Conservation (phyloP, 768 basidiomycete species). For the Suillus cothurnatus region DNA sequence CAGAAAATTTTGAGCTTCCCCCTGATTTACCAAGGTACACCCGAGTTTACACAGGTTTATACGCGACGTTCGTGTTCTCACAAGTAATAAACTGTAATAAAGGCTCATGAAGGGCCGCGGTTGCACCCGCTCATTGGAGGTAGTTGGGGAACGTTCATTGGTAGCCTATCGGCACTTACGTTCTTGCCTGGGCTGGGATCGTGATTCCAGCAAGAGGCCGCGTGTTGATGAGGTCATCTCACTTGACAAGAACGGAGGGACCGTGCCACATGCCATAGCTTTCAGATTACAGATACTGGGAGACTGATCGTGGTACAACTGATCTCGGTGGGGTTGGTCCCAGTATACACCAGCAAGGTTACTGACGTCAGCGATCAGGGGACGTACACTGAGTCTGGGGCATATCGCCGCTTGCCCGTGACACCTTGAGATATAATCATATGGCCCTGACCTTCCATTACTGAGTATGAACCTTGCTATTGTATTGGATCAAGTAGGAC, state of each 20-base stretch:
- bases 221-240: neutral
- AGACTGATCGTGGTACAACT: neutral
- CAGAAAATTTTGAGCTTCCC: neutral
- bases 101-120: neutral
- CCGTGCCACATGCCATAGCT: neutral
- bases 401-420: neutral
- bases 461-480: neutral
- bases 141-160: neutral
- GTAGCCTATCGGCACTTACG: neutral
- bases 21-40: neutral
- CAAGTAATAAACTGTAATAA: conserved; percentile 1
- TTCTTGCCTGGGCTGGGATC: neutral
- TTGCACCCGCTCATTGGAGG: neutral
- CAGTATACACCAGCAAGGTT: neutral
- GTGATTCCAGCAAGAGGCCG: neutral
- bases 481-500: neutral
- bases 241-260: neutral
- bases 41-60: neutral
- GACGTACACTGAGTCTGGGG: neutral
- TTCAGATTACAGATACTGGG: neutral
- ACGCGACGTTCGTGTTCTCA: neutral
- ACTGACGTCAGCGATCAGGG: neutral
- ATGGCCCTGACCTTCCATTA: neutral
- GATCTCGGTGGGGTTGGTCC: neutral
- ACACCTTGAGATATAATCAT: neutral